phyloP scores from a whole-genome alignment of 2,329 filamentous ascomycete genomes.

The Escovopsis sp. region DNA sequence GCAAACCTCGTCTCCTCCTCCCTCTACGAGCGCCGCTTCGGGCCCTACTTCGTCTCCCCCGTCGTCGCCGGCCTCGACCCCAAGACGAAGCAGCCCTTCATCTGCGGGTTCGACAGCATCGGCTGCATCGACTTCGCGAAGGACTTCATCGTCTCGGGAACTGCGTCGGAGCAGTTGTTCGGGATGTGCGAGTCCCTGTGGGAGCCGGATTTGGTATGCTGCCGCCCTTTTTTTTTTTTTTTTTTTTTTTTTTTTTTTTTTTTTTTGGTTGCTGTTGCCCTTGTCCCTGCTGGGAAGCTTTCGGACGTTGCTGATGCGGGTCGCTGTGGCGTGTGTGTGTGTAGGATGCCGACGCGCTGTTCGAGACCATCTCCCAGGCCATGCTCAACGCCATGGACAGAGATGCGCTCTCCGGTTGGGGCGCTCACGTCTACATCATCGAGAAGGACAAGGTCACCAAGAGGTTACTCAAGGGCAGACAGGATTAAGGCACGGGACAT shows the following conservation, averaged over 20 bases:
- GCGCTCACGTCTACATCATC: slow-evolving; percentile 97
- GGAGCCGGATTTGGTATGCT: slow-evolving; percentile 85
- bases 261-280: no score
- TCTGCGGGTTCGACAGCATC: slow-evolving; percentile 98
- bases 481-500: slow-evolving; percentile 3
- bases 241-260: no score
- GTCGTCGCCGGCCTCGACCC: slow-evolving; percentile 91
- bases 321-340: background rate
- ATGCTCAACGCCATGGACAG: slow-evolving; percentile 91
- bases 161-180: slow-evolving; percentile 92
- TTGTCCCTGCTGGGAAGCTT: no score
- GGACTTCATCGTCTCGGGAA: slow-evolving; percentile 97
- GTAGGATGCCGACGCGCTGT: slow-evolving; percentile 81
- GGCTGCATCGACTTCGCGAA: slow-evolving; percentile 99
- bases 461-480: slow-evolving; percentile 63
- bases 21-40: slow-evolving; percentile 91
- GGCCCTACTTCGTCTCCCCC: slow-evolving; percentile 89
- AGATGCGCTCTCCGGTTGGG: slow-evolving; percentile 95
- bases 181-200: slow-evolving; percentile 96
- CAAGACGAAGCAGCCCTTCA: slow-evolving; percentile 89
- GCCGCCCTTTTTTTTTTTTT: no score
- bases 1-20: slow-evolving; percentile 86
- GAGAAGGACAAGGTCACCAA: slow-evolving; percentile 99
- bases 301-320: background rate
- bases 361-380: slow-evolving; percentile 95